phyloP scores from a whole-genome alignment of 352 stramenopile genomes.

The Lagenidium giganteum region DNA sequence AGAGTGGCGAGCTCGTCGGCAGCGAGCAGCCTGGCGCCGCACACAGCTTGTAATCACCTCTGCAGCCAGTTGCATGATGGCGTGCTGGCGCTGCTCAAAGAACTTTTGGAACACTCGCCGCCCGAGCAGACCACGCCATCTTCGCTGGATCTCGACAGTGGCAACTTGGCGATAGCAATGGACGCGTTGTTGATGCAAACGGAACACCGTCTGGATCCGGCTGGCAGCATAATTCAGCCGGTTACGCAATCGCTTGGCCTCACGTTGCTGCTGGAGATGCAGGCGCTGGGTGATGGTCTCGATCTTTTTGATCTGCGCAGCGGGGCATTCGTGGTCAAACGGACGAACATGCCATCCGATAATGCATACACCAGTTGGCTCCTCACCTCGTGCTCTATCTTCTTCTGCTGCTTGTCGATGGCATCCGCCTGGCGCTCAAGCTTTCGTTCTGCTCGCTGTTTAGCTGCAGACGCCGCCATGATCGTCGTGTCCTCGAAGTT shows the following conservation, averaged over 20 bases:
- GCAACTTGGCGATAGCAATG: slow-evolving; percentile 13
- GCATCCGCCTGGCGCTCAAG: slow-evolving; percentile 44
- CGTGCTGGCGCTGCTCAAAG: slow-evolving; percentile 10
- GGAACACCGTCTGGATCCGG: slow-evolving; percentile 33
- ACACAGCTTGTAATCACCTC: slow-evolving; percentile 25
- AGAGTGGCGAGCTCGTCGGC: too few species aligned
- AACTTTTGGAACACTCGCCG: slow-evolving; percentile 14
- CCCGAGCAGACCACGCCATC: slow-evolving; percentile 24
- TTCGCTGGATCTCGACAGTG: slow-evolving; percentile 27
- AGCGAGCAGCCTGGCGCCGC: slow-evolving; percentile 13
- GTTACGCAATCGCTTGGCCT: slow-evolving; percentile 40
- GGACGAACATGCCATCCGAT: too few species aligned
- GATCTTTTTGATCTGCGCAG: slow-evolving; percentile 56
- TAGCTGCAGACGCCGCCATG: slow-evolving; percentile 45
- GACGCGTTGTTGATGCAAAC: slow-evolving; percentile 12
- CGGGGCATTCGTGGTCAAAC: too few species aligned
- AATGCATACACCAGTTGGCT: slow-evolving; percentile 38
- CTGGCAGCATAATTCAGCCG: slow-evolving; percentile 35
- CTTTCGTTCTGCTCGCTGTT: slow-evolving; percentile 42
- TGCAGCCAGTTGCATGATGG: slow-evolving; percentile 16
- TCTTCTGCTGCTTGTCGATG: slow-evolving; percentile 63
- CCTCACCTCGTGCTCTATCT: too few species aligned
- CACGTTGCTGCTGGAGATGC: slow-evolving; percentile 45
- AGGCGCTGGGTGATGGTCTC: slow-evolving; percentile 43
- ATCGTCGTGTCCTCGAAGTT: slow-evolving; percentile 66